phyloP scores from a whole-genome alignment of 2,329 filamentous ascomycete genomes.

The Ilyonectria mors-panacis region DNA sequence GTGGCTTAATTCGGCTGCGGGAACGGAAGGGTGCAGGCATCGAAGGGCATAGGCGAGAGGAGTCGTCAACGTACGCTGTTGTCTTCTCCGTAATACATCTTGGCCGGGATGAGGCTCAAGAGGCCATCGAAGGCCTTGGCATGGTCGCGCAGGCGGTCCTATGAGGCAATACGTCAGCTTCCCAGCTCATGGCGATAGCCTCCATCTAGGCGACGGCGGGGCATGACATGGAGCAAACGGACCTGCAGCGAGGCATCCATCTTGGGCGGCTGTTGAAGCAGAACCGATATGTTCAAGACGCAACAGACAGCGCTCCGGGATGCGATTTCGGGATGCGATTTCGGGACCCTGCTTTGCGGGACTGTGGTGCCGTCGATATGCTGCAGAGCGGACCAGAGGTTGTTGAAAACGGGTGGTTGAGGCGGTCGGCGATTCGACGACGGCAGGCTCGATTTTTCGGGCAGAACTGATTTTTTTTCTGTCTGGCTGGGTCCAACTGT shows the following conservation, averaged over 20 bases:
- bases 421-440: conserved; percentile 36
- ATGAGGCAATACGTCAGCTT: conserved; percentile 40
- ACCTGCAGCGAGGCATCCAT: conserved; percentile 66
- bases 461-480: conserved; percentile 36
- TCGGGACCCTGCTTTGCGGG: background rate
- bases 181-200: conserved; percentile 27
- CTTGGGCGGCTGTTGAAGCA: conserved; percentile 24
- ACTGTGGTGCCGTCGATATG: conserved; percentile 3
- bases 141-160: conserved; percentile 72
- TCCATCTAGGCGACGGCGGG: conserved; percentile 42
- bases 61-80: conserved; percentile 75
- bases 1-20: conserved; percentile 19
- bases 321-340: background rate
- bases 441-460: conserved; percentile 28
- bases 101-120: conserved; percentile 89
- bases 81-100: conserved; percentile 91
- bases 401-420: conserved; percentile 28
- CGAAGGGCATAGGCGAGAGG: conserved; percentile 13
- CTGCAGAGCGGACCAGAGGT: conserved; percentile 9
- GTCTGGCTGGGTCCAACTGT: conserved; percentile 34
- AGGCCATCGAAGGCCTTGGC: conserved; percentile 88
- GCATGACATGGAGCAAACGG: conserved; percentile 51
- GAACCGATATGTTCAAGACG: background rate
- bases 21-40: conserved; percentile 13
- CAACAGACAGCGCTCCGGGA: background rate